These are phyloP conservation scores for Pyrus hybrid DNA, from an alignment of 331 rosid species.

Conservation along the genomic window DNA sequence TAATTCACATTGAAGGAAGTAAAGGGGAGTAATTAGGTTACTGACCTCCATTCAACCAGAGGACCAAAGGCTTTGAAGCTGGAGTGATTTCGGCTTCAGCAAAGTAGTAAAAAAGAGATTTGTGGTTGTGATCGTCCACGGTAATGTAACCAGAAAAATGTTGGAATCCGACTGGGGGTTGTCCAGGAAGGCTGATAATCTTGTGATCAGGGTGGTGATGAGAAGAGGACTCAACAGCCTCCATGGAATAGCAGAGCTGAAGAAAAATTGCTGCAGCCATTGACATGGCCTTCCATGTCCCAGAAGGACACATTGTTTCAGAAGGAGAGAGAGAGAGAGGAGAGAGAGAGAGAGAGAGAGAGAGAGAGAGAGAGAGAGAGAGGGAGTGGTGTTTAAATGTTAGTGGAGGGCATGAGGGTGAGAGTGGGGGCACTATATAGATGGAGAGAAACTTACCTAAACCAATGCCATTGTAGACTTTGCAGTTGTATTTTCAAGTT, in stretches of 20 bases:
- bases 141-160: constrained; percentile 62
- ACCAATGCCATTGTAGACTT: too few species aligned
- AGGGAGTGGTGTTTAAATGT: not conserved
- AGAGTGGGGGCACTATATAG: not conserved
- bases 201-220: constrained; percentile 27
- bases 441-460: not conserved
- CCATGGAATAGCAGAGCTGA: constrained; percentile 21
- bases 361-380: not conserved
- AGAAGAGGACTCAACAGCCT: constrained; percentile 19
- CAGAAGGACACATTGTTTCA: not conserved
- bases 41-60: constrained; percentile 76
- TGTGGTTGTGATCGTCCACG: constrained; percentile 25
- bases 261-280: constrained; percentile 23
- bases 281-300: constrained; percentile 10
- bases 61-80: constrained; percentile 61
- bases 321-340: not conserved
- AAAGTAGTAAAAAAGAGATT: constrained; percentile 48
- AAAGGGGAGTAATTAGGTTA: not conserved
- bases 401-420: not conserved
- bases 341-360: not conserved
- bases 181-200: constrained; percentile 51
- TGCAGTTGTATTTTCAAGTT: too few species aligned
- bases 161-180: constrained; percentile 50
- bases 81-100: constrained; percentile 48
- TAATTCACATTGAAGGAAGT: not conserved